Base-by-base conservation (phyloP, 164 flowering plant species). In the Pachysandra terminalis region DNA sequence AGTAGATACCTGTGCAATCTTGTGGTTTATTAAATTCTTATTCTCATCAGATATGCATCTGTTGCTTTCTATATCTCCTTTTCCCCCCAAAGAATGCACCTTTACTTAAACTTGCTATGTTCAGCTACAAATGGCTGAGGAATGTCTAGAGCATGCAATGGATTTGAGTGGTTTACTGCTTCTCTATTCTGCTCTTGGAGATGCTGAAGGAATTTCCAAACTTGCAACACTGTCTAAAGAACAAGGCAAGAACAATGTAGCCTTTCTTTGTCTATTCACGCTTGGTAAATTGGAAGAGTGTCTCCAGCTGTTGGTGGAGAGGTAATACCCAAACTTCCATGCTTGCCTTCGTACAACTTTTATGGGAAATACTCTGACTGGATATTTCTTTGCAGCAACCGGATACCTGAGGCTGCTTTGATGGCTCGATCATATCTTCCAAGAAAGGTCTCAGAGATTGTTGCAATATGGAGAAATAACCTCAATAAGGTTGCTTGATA, bases 371-470 rank as follows among this genome's bases (percentile, higher is more conserved):
- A n/a, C n/a, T n/a, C n/a, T n/a, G n/a, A n/a, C n/a, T n/a, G n/a
- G n/a, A 24, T 19, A 56, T 19, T 60, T 27, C 40, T 9, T 21
- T 53, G 37, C 92, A 95, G 99, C 82, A 89, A 95, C 60, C 92
- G 99, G 80, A 92, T 95, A 76, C 99, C 99, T 59, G 99, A 95
- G 76, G 99, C 99, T 79, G 98, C 99, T 71, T 78, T 95, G 71
- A 90, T 95, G 97, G 99, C 99, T 12, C 83, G 99, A 57, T 95
- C 99, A 63, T 95, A 95, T 79, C 97, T 92, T 68, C 99, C 99
- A n/a, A 90, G 98, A 84, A 95, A 89, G 80, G 97, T 95, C 63
- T 90, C 99, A 28, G 98, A 92, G 71, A 90, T 92, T 37, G 87
- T 95, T 26, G 84, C 85, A 23, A 73, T 84, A 71, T 95, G 99